Evolutionary conservation across 2,329 filamentous ascomycete species (phyloP), one percentile per base, ranked within the genome.

Genomic region (Aplosporella prunicola): DNA sequence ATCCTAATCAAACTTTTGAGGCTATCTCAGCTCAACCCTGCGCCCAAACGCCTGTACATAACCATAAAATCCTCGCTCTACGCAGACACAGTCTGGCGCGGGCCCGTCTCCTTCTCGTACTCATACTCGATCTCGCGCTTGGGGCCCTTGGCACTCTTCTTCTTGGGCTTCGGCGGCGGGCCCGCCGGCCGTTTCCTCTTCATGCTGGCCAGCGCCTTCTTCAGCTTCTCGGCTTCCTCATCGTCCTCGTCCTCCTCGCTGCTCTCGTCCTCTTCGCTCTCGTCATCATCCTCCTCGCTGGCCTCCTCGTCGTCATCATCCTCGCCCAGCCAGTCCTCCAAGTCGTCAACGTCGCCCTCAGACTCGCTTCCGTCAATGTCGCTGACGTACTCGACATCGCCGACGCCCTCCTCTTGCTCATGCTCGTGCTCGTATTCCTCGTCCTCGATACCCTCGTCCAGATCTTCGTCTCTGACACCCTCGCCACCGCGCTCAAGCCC

Each of bases 271-370:
- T 74, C 74, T 1, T 72, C 73, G 5, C 61, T 58, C 20, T 56
- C 61, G 9, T 50, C 56, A 10, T 61, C 64, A 10, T 58, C 61
- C 4, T 60, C 62, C 20, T 58, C 63, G 11, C 44, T 54, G 2
- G 71, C 67, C 9, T 77, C 74, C 14, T 71, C 71, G 5, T 69
- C 69, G 1, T 61, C 68, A 42, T 72, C 75, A 41, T 73, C 82
- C 43, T 78, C 85, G 49, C 80, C 87, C 33, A 95, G 69, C 89
- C 89, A 96, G 55, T 96, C 89, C 61, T 96, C 84, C 34, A 96
- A 74, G 53, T 75, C 73, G 43, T 74, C 66, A 39, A 69, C 83
- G 40, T 85, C 82, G 43, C 88, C 83, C 47, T 85, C 82, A 43
- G 88, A 83, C 47, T 60, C 63, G 45, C 68, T 65, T 27, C 84